Evolutionary conservation across 345 rosid genomes (phyloP).

Genomic region (Brassica cretica): DNA sequence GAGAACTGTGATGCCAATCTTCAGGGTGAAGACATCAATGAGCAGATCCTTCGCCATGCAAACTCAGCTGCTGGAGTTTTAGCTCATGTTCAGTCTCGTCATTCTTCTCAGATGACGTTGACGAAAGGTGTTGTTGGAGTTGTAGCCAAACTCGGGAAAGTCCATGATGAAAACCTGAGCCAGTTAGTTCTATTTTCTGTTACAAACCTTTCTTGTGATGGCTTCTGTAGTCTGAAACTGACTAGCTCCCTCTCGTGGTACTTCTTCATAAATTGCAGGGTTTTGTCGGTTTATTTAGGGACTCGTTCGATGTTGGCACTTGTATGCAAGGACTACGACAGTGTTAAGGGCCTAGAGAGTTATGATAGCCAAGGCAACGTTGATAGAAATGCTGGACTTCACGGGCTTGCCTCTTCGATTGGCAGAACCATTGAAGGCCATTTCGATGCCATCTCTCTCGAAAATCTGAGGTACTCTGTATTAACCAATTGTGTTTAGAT

Average conservation of each 20-base stretch:
- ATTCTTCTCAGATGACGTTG: conserved; percentile 44
- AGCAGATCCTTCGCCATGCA: conserved; percentile 57
- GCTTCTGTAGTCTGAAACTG: neutral
- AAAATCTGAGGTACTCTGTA: conserved; percentile 63
- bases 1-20: conserved; percentile 35
- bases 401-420: conserved; percentile 70
- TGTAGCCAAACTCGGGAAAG: conserved; percentile 87
- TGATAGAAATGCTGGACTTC: conserved; percentile 65
- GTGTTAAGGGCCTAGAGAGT: conserved; percentile 38
- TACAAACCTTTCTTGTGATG: neutral
- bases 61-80: conserved; percentile 81
- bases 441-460: conserved; percentile 75
- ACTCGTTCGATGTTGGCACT: conserved; percentile 2
- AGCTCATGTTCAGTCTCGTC: conserved; percentile 47
- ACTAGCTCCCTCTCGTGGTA: no score
- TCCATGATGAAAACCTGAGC: conserved; percentile 75
- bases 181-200: conserved; percentile 48
- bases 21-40: conserved; percentile 56
- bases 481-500: neutral
- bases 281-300: conserved; percentile 65
- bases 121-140: conserved; percentile 68
- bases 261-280: conserved; percentile 41
- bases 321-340: conserved; percentile 4
- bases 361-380: conserved; percentile 61
- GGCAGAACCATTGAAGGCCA: conserved; percentile 67